These are phyloP conservation scores for Blastocrithidia nonstop DNA, from an alignment of 208 protist genomes.

Conservation along the genomic window DNA sequence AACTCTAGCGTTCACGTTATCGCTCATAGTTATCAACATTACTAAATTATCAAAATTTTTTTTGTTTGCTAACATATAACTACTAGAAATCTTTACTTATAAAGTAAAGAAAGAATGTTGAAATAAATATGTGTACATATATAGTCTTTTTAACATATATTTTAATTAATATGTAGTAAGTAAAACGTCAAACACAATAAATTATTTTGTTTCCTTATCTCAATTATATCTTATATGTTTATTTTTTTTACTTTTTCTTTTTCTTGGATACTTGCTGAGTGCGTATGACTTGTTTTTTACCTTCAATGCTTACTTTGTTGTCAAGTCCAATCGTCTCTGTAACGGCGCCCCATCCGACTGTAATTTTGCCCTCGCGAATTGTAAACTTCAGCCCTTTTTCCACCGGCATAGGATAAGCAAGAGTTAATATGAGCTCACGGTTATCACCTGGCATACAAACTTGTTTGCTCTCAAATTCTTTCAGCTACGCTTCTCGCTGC, in stretches of 20 bases:
- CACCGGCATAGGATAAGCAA: conserved; percentile 88
- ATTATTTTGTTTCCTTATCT: conserved; percentile 1
- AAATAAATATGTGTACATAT: too few relatives aligned
- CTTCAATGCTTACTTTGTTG: conserved; percentile 80
- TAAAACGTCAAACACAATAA: conserved; percentile 2
- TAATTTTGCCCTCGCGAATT: conserved; percentile 96
- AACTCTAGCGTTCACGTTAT: too few relatives aligned
- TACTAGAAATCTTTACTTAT: too few relatives aligned
- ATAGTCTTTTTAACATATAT: too few relatives aligned
- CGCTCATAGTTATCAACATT: too few relatives aligned
- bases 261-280: conserved; percentile 3
- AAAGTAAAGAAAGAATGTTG: too few relatives aligned
- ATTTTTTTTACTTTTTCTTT: conserved; percentile 3
- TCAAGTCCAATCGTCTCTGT: conserved; percentile 85
- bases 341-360: conserved; percentile 96
- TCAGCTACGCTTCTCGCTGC: conserved; percentile 66
- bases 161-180: too few relatives aligned
- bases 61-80: too few relatives aligned
- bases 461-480: conserved; percentile 77
- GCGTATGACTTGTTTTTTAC: conserved; percentile 11
- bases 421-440: conserved; percentile 84
- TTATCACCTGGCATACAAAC: conserved; percentile 98
- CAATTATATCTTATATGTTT: conserved; percentile 1
- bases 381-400: conserved; percentile 95
- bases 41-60: too few relatives aligned